A percentile compares a stretch with the other conserved stretches of the same genome.
These are phyloP conservation scores for Venturia carpophila DNA, from an alignment of 2,329 filamentous ascomycete species.

Conservation along the genomic window DNA sequence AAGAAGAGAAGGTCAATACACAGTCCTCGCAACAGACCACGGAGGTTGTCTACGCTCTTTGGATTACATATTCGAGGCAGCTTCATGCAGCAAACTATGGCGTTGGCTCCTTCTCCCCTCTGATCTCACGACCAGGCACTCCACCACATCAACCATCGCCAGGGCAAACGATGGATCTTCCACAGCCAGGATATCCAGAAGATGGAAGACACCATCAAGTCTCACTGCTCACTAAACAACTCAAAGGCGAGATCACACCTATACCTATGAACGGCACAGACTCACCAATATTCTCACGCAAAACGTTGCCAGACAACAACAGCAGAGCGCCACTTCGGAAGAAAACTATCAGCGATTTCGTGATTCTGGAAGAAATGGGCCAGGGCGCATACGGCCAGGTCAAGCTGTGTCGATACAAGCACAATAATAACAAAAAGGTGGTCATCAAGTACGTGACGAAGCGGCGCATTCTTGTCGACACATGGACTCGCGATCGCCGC, in stretches of 20 bases:
- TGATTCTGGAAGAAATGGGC: constrained; percentile 95
- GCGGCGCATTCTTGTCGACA: constrained; percentile 90
- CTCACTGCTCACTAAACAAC: constrained; percentile 44
- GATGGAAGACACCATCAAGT: constrained; percentile 22
- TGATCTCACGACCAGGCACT: constrained; percentile 57
- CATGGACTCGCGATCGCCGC: constrained; percentile 89
- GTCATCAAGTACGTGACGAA: constrained; percentile 98
- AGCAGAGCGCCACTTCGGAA: constrained; percentile 40
- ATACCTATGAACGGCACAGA: constrained; percentile 22
- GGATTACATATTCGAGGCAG: constrained; percentile 94
- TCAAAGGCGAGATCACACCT: constrained; percentile 33
- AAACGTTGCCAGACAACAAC: constrained; percentile 13
- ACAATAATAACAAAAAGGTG: constrained; percentile 66
- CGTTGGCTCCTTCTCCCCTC: constrained; percentile 54
- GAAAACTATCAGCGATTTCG: constrained; percentile 82
- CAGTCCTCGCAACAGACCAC: constrained; percentile 46
- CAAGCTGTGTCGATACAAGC: constrained; percentile 83
- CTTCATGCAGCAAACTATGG: constrained; percentile 66
- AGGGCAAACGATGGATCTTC: constrained; percentile 52
- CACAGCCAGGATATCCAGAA: neutral
- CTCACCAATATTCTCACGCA: constrained; percentile 1
- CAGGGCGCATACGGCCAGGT: constrained; percentile 97
- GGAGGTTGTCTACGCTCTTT: constrained; percentile 87
- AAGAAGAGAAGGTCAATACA: constrained; percentile 20
- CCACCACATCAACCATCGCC: constrained; percentile 73